These are phyloP conservation scores for Malus hybrid DNA, from an alignment of 331 rosid genomes.

Conservation along the genomic window DNA sequence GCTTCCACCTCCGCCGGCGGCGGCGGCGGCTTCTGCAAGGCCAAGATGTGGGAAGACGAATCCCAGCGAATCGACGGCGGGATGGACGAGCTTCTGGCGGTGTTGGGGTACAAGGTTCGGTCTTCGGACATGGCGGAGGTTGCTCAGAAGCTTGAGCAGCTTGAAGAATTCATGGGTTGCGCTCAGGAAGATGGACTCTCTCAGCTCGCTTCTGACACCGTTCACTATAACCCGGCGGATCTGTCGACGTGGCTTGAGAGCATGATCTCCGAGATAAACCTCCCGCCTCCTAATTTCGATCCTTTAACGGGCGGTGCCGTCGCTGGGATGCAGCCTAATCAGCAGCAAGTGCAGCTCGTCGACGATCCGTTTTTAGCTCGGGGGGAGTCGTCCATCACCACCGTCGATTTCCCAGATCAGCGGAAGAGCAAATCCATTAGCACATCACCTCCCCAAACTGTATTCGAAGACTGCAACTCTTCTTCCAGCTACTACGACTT, in stretches of 20 bases:
- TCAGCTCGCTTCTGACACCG: conserved; percentile 46
- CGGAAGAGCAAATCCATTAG: too few relatives aligned
- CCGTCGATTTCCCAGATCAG: conserved; percentile 13
- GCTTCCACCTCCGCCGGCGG: conserved; percentile 22
- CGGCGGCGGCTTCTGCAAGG: conserved; percentile 14
- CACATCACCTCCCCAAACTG: too few relatives aligned
- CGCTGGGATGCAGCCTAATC: not conserved
- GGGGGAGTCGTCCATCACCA: conserved; percentile 54
- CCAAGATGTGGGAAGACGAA: conserved; percentile 23
- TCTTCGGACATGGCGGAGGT: conserved; percentile 80
- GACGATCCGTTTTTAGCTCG: conserved; percentile 37
- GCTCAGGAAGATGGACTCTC: conserved; percentile 45
- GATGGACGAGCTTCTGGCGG: conserved; percentile 84
- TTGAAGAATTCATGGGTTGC: conserved; percentile 65
- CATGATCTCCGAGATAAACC: conserved; percentile 50
- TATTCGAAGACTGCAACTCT: too few relatives aligned
- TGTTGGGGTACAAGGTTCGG: conserved; percentile 75
- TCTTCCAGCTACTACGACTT: too few relatives aligned
- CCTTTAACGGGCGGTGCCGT: conserved; percentile 1
- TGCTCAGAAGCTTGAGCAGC: conserved; percentile 71
- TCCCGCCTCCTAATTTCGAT: conserved; percentile 31
- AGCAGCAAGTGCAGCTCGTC: not conserved
- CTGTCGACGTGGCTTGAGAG: conserved; percentile 61
- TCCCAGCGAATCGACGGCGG: conserved; percentile 36
- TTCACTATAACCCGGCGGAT: conserved; percentile 80